Percentiles rank a stretch among this genome's conserved stretches.
Evolutionary conservation across 2,329 filamentous ascomycete genomes (phyloP).

Genomic region (Colletotrichum sidae): DNA sequence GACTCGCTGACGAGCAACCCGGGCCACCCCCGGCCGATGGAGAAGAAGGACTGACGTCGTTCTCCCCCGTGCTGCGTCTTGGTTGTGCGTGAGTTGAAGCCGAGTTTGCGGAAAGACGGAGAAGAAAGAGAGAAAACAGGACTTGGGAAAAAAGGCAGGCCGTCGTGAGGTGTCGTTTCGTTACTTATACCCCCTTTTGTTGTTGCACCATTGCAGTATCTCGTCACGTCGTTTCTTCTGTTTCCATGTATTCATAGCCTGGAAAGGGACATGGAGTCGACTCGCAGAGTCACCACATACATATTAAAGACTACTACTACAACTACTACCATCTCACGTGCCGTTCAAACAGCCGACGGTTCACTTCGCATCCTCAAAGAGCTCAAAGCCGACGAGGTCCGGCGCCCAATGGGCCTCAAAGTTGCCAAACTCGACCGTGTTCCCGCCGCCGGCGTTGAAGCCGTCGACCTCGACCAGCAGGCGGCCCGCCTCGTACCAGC

Average conservation of each 20-base stretch:
- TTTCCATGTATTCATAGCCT: too few species aligned
- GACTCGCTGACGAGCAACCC: slow-evolving; percentile 24
- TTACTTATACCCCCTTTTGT: slow-evolving; percentile 24
- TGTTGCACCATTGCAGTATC: too few species aligned
- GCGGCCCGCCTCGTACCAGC: slow-evolving; percentile 63
- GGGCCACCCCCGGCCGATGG: slow-evolving; percentile 1
- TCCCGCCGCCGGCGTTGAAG: slow-evolving; percentile 54
- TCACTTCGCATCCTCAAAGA: slow-evolving; percentile 9
- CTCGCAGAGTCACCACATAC: neutral
- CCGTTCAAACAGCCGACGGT: too few species aligned
- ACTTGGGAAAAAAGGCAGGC: neutral
- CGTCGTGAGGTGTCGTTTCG: neutral
- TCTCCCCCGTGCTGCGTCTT: neutral
- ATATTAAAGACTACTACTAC: neutral
- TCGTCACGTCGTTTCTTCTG: too few species aligned
- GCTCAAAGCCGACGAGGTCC: slow-evolving; percentile 57
- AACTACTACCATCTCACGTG: too few species aligned
- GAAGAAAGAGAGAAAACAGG: too few species aligned
- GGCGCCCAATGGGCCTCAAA: slow-evolving; percentile 46
- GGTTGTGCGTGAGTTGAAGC: neutral
- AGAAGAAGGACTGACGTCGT: slow-evolving; percentile 11
- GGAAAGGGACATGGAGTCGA: too few species aligned
- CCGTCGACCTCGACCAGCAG: slow-evolving; percentile 58
- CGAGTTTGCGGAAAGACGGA: too few species aligned
- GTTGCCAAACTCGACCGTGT: slow-evolving; percentile 49